Evolutionary conservation across 2,329 filamentous ascomycete species (phyloP), one percentile per base, ranked within the genome.

Genomic region (Diaporthe eres): DNA sequence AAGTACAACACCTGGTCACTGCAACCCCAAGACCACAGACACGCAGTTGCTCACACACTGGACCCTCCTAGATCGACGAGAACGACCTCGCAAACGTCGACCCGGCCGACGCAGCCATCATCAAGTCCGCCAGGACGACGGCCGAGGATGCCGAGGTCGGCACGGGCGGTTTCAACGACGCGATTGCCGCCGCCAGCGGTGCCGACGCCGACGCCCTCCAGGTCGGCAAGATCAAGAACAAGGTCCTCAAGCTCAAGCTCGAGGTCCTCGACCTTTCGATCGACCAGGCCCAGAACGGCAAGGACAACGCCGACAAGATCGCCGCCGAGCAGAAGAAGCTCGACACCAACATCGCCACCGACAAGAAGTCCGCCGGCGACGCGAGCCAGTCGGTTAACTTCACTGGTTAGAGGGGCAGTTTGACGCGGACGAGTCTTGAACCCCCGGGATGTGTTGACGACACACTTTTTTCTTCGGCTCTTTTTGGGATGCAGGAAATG

Each of bases 231-330:
- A 77, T 67, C 63, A 75, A 76, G 74, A 77, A 77, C 74, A 77
- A 77, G 85, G 88, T 91, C 34, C 82, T 91, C 71, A 91, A 91
- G 84, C 83, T 91, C 67, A 85, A 87, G 82, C 86, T 90, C 22
- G 86, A 90, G 79, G 86, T 88, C 3, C 79, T 90, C 74, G 83
- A 84, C 61, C 84, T 91, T 55, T 82, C 88, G 82, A 88, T 90
- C 72, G 82, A 90, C 80, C 83, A 85, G 76, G 89, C 89, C 0
- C 86, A 90, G 80, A 80, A 82, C 39, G 85, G 87, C 70, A 80
- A 82, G 44, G 84, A 86, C 78, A 85, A 85, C 51, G 80, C 84
- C 39, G 84, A 76, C 53, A 84, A 88, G 80, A 83, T 90, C 42
- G 84, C 84, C 19, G 80, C 82, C 13, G 86, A 91, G 83, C 81